Evolutionary conservation across 2,329 filamentous ascomycete genomes (phyloP).

Genomic region (Aspergillus brunneoviolaceus): DNA sequence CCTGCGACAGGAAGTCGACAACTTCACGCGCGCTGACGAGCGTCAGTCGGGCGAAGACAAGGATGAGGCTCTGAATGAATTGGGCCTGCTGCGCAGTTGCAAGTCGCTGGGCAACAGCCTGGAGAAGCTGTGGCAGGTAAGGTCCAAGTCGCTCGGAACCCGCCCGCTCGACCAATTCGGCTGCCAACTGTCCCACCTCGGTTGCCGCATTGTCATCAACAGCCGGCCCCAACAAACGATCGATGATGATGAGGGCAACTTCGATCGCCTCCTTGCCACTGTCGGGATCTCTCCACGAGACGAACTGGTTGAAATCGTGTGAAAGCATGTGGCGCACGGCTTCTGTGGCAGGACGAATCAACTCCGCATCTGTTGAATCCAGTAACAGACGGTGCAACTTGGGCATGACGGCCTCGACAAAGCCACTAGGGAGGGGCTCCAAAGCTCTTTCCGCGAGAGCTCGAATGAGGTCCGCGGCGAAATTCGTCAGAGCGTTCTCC

Average conservation of each 20-base stretch:
- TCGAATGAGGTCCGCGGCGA: conserved; percentile 81
- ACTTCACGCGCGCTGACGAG: conserved; percentile 84
- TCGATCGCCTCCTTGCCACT: conserved; percentile 80
- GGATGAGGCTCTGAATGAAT: conserved; percentile 92
- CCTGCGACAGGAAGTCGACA: conserved; percentile 83
- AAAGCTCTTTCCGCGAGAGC: conserved; percentile 79
- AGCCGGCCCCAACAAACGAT: conserved; percentile 76
- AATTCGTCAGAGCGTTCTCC: conserved; percentile 74
- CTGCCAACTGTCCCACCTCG: conserved; percentile 93
- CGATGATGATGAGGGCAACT: conserved; percentile 85
- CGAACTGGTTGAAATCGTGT: conserved; percentile 86
- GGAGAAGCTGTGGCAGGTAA: conserved; percentile 82
- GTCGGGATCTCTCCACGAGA: conserved; percentile 77
- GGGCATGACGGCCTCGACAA: conserved; percentile 80
- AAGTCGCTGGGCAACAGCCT: conserved; percentile 82
- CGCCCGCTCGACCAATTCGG: conserved; percentile 92
- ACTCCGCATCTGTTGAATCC: conserved; percentile 78
- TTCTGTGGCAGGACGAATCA: conserved; percentile 82
- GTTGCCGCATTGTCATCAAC: conserved; percentile 93
- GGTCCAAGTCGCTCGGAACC: conserved; percentile 87
- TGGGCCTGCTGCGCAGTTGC: conserved; percentile 78
- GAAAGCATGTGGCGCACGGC: conserved; percentile 85
- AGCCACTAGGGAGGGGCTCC: conserved; percentile 80
- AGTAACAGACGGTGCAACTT: conserved; percentile 82
- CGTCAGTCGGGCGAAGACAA: conserved; percentile 90